Base-by-base conservation (phyloP, 169 alveolate species). In the Plasmodium sp. region DNA sequence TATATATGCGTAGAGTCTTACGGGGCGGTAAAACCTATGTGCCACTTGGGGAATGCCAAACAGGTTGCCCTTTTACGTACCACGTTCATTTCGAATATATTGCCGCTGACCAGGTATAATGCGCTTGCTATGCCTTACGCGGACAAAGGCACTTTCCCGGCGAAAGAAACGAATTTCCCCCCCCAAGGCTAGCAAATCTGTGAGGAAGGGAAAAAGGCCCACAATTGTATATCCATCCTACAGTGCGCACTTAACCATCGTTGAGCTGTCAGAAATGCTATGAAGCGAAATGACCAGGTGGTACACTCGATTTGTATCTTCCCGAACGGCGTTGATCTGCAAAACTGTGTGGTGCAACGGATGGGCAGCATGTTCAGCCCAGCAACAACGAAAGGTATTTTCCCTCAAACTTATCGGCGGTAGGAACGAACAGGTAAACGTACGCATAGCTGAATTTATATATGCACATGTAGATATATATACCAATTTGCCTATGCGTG, bases 381-480 rank as follows among this genome's bases (percentile, higher is more conserved):
- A 31, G 16, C n/a, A 27, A 27, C 39, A 51, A 51, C 6, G 16
- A 67, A 27, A 67, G 18, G 0, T 31, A 18, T 18, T 31, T 22
- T 67, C 27, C 33, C 39, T 6, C 77, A 67, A 22, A 14, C 77
- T 22, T 3, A 67, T 27, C 2, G n/a, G 43, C 36, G 31, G 39
- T 27, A 6, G 77, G 77, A 0, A 31, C 39, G 7, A 18, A 67
- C 77, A 67, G 5, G 18, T 31, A 22, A 27, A 67, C 3, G 39
- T 77, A 77, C 84, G 71, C 18, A 77, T 77, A 77, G 12, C 9
- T 77, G 18, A 33, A 75, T 75, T n/a, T 67, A 67, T 67, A 67
- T 67, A 39, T 45, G 58, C 58, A 81, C 58, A 51, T 43, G 27
- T 81, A 81, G 2, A 22, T 81, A 81, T 81, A 79, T 75, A 75